Base-by-base conservation (phyloP, 2,329 filamentous ascomycete genomes). In the Arthrobotrys megalospora region DNA sequence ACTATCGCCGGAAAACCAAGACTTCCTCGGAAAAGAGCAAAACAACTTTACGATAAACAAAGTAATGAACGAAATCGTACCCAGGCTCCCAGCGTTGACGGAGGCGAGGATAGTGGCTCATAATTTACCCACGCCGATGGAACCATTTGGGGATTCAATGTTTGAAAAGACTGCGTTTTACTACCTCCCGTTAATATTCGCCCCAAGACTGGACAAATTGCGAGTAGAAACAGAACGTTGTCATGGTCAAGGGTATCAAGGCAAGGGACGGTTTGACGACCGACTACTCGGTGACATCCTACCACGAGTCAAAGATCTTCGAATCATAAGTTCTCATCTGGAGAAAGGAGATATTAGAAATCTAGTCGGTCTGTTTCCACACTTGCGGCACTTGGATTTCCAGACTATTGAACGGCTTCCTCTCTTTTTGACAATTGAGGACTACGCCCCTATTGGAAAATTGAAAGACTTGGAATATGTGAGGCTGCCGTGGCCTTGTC, bases 91-190 rank as follows among this genome's bases (percentile, higher is more conserved):
- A 8, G 55, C 19, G 11, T 43, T 60, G 24, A 43, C 55, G 34
- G 55, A 60, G 36, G 55, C 36, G 28, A 60, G 55, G 7, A 43
- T 60, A 43, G 55, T 60, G 6, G 55, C 55, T 4, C 55, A 60
- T n/a, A 60, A 60, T 28, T 24, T 60, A 28, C 55, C 55, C 5
- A 41, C 14, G 16, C 55, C 55, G 16, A 41, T 43, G 36, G 34
- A 60, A n/a, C 8, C 8, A 28, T 60, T 60, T 28, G 11, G 4
- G 6, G 55, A 41, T 4, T n/a, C 55, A 11, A 36, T 8, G 3
- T 60, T 41, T 24, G 36, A 43, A 28, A 43, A 43, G 11, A 60
- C 55, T 2, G 55, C 36, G 6, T 60, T 60, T 43, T 60, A 60
- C n/a, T 60, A 60, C 12, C 55, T 60, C 19, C 55, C 55, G 1